phyloP scores from a whole-genome alignment of 805 yeast genomes.

The Candida coleopterorum region DNA sequence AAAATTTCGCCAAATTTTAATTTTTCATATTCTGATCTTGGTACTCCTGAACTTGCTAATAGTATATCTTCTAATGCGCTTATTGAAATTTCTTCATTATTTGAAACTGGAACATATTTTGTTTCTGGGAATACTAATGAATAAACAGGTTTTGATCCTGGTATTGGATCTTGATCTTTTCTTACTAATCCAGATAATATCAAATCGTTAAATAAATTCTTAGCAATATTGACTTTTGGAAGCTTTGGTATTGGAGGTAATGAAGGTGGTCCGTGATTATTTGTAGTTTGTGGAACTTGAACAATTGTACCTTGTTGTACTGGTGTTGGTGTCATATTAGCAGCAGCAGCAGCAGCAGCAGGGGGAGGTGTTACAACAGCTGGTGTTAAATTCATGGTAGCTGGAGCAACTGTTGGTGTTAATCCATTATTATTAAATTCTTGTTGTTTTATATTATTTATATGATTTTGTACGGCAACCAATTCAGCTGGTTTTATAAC shows the following conservation, averaged over 20 bases:
- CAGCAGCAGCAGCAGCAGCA: not conserved
- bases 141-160: constrained; percentile 33
- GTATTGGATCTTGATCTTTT: constrained; percentile 36
- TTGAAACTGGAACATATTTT: constrained; percentile 21
- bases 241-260: constrained; percentile 1
- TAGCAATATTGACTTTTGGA: constrained; percentile 10
- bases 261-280: not conserved
- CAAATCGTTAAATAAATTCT: constrained; percentile 31
- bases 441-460: constrained; percentile 34
- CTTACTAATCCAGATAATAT: constrained; percentile 34
- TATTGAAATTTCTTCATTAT: constrained; percentile 14
- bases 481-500: constrained; percentile 31
- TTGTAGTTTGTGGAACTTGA: not conserved
- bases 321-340: not conserved
- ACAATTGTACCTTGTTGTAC: not conserved
- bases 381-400: constrained; percentile 11
- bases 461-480: constrained; percentile 32
- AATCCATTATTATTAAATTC: constrained; percentile 14
- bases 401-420: constrained; percentile 3
- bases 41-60: constrained; percentile 12
- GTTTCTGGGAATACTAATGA: constrained; percentile 26
- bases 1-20: constrained; percentile 27
- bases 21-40: constrained; percentile 31
- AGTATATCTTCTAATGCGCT: constrained; percentile 21
- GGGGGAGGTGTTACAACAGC: constrained; percentile 11